A percentile compares a stretch with the other conserved stretches of the same genome.
Evolutionary conservation across 352 stramenopile species (phyloP).

Genomic region (Phytophthora foliorum): DNA sequence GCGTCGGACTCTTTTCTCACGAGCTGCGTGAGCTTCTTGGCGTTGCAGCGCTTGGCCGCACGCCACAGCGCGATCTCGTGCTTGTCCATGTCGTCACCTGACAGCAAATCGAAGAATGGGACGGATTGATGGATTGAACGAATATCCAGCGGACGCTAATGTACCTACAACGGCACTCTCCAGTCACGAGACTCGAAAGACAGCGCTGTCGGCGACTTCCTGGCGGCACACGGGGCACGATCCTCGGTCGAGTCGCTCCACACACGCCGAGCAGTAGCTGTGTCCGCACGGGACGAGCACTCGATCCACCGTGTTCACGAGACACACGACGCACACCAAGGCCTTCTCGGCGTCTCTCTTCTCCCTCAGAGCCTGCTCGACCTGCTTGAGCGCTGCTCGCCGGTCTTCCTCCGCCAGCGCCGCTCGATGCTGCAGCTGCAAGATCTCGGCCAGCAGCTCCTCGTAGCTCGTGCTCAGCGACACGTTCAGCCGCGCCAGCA

Average conservation of each 20-base stretch:
- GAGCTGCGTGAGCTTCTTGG: constrained; percentile 39
- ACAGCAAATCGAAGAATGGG: constrained; percentile 35
- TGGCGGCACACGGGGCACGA: constrained; percentile 62
- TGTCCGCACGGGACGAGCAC: constrained; percentile 71
- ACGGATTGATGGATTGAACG: constrained; percentile 8
- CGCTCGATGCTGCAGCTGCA: constrained; percentile 50
- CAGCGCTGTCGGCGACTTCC: constrained; percentile 38
- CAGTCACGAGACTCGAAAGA: constrained; percentile 52
- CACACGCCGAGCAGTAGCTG: constrained; percentile 63
- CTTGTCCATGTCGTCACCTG: constrained; percentile 21
- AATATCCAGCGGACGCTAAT: constrained; percentile 31
- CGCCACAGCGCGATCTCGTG: constrained; percentile 39
- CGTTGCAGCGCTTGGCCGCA: constrained; percentile 42
- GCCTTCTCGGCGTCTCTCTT: constrained; percentile 64
- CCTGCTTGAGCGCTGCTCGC: constrained; percentile 38
- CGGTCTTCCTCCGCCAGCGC: constrained; percentile 54
- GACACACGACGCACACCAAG: constrained; percentile 65
- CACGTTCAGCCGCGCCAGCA: constrained; percentile 58
- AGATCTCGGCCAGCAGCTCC: constrained; percentile 55
- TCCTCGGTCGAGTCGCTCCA: constrained; percentile 46
- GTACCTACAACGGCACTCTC: constrained; percentile 16
- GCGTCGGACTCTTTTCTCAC: constrained; percentile 22
- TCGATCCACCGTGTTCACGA: constrained; percentile 59
- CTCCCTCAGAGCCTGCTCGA: constrained; percentile 50
- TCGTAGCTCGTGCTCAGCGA: constrained; percentile 59